phyloP scores from a whole-genome alignment of 306 rosid species.

The Crataegus laevigata region DNA sequence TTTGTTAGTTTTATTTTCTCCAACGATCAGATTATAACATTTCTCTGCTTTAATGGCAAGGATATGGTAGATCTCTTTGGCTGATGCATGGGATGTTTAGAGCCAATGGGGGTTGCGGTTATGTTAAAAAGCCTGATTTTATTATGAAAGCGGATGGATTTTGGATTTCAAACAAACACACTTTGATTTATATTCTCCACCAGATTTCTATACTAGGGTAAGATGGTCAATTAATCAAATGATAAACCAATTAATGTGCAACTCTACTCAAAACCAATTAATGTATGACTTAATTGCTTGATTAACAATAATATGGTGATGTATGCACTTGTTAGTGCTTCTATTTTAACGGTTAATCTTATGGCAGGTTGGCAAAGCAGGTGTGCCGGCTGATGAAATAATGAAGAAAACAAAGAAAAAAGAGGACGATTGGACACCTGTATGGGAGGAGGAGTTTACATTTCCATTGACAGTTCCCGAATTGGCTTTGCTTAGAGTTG shows the following conservation, averaged over 20 bases:
- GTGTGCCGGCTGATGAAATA: slow-evolving; percentile 49
- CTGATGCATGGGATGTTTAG: slow-evolving; percentile 73
- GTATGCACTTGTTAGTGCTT: neutral
- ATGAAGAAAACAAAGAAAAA: slow-evolving; percentile 54
- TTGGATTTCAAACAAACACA: slow-evolving; percentile 63
- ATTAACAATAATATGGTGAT: neutral
- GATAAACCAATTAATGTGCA: neutral
- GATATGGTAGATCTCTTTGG: slow-evolving; percentile 63
- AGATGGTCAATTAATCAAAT: neutral
- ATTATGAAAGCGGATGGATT: slow-evolving; percentile 48
- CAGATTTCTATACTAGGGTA: slow-evolving; percentile 66
- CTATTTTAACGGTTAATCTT: slow-evolving; percentile 7
- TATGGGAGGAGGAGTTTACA: slow-evolving; percentile 56
- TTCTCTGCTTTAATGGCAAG: slow-evolving; percentile 25
- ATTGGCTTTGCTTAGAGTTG: slow-evolving; percentile 59
- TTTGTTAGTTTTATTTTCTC: neutral
- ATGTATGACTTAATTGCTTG: neutral
- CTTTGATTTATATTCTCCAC: slow-evolving; percentile 62
- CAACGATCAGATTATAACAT: neutral
- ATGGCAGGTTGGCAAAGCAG: slow-evolving; percentile 62
- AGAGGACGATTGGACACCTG: slow-evolving; percentile 60
- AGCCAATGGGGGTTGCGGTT: slow-evolving; percentile 66
- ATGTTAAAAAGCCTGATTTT: slow-evolving; percentile 64
- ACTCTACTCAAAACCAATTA: neutral
- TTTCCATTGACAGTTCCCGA: slow-evolving; percentile 65